Evolutionary conservation across 2,329 filamentous ascomycete species (phyloP).

Genomic region (Xylaria arbuscula): DNA sequence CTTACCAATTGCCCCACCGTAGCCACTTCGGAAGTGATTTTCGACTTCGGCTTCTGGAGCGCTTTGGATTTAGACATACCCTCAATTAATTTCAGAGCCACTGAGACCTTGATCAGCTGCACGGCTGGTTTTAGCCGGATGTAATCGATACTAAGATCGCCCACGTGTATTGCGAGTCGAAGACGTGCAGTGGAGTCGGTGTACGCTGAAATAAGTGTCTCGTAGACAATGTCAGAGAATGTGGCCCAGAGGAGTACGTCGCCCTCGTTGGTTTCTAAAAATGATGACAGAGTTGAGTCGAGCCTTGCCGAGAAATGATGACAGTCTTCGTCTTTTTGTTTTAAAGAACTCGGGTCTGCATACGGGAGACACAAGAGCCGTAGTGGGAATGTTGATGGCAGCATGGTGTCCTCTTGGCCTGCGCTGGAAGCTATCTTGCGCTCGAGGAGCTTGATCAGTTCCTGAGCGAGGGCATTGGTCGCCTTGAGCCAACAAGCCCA

Average conservation of each 20-base stretch:
- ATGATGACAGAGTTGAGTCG: conserved; percentile 6
- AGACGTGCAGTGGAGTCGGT: neutral
- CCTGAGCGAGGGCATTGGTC: conserved; percentile 6
- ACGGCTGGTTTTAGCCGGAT: neutral
- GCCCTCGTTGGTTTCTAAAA: conserved; percentile 18
- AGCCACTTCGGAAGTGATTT: neutral
- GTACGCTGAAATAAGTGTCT: conserved; percentile 18
- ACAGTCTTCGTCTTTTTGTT: conserved; percentile 5
- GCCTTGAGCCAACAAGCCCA: conserved; percentile 24
- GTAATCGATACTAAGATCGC: conserved; percentile 14
- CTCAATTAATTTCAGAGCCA: conserved; percentile 22
- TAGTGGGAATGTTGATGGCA: conserved; percentile 33
- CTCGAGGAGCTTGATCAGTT: conserved; percentile 25
- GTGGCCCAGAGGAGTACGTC: conserved; percentile 30
- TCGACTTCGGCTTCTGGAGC: conserved; percentile 14
- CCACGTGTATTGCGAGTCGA: conserved; percentile 21
- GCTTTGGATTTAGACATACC: neutral
- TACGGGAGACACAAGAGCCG: conserved; percentile 33
- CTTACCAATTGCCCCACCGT: conserved; percentile 12
- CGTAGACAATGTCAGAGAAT: conserved; percentile 13
- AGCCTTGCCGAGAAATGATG: conserved; percentile 10
- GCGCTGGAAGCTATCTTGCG: conserved; percentile 13
- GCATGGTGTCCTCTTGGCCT: neutral
- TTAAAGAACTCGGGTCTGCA: conserved; percentile 10
- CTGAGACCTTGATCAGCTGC: conserved; percentile 27